These are phyloP conservation scores for Ampelocalamus luodianensis DNA, from an alignment of 176 grass and related monocot genomes.

Conservation along the genomic window DNA sequence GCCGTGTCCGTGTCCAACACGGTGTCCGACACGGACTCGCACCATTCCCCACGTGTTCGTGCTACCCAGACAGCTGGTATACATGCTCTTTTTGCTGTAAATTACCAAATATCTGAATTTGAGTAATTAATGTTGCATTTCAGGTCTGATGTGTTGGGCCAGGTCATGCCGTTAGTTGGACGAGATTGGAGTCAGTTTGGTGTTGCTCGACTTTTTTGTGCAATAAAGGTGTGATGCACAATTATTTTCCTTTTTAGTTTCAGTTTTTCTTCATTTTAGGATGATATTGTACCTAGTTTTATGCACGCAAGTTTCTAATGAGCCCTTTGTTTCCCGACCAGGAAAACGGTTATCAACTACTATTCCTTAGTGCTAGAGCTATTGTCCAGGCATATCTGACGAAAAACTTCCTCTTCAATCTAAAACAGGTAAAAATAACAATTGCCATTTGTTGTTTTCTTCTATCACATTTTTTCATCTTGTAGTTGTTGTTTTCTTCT, in stretches of 20 bases:
- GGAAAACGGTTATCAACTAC: conserved; percentile 99
- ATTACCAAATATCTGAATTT: conserved; percentile 13
- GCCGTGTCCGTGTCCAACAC: no score
- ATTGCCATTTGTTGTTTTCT: conserved; percentile 10
- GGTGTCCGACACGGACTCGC: no score
- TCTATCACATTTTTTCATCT: not conserved
- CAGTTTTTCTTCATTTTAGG: not conserved
- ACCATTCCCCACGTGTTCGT: no score
- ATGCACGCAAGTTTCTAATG: conserved; percentile 17
- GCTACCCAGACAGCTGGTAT: no score
- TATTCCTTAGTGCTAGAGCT: conserved; percentile 98
- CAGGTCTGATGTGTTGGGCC: conserved; percentile 96
- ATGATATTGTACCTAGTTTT: conserved; percentile 29
- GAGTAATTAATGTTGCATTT: conserved; percentile 37
- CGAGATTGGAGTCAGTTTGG: conserved; percentile 97
- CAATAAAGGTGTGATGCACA: conserved; percentile 71
- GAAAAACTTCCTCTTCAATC: conserved; percentile 94
- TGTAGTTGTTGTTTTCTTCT: conserved; percentile 14
- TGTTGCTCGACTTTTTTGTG: conserved; percentile 93
- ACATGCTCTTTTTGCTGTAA: conserved; percentile 11
- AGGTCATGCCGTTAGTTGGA: conserved; percentile 99
- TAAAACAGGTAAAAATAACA: conserved; percentile 78
- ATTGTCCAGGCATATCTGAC: conserved; percentile 98
- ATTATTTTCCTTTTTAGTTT: not conserved
- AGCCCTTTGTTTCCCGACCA: conserved; percentile 47